These are phyloP conservation scores for Schizophyllum amplum DNA, from an alignment of 1,284 basidiomycete species.

Conservation along the genomic window DNA sequence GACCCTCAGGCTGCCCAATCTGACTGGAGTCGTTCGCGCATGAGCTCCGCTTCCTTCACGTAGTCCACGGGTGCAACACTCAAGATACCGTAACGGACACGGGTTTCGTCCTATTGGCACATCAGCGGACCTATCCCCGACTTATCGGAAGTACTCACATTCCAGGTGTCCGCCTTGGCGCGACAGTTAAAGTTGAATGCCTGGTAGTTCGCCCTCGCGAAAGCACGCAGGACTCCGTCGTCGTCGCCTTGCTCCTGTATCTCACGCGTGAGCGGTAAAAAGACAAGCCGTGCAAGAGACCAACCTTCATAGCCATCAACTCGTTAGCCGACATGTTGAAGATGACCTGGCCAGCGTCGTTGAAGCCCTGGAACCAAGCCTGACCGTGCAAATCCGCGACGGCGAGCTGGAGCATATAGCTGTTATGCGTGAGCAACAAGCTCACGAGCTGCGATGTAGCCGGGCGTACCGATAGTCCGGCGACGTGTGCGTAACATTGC, in stretches of 20 bases:
- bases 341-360: slow-evolving; percentile 78
- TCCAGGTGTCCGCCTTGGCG: slow-evolving; percentile 84
- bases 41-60: slow-evolving; percentile 54
- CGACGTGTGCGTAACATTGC: slow-evolving; percentile 62
- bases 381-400: slow-evolving; percentile 86
- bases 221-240: slow-evolving; percentile 30
- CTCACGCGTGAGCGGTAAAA: neutral
- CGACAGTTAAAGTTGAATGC: slow-evolving; percentile 83
- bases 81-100: slow-evolving; percentile 78
- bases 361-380: slow-evolving; percentile 94
- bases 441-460: neutral
- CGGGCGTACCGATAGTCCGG: slow-evolving; percentile 74
- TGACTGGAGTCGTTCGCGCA: slow-evolving; percentile 43
- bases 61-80: slow-evolving; percentile 65
- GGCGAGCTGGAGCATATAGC: slow-evolving; percentile 87
- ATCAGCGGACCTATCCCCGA: neutral
- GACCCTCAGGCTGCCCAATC: too few relatives aligned
- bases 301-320: slow-evolving; percentile 68
- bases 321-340: slow-evolving; percentile 82
- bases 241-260: slow-evolving; percentile 57
- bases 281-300: slow-evolving; percentile 12
- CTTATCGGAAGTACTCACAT: slow-evolving; percentile 41
- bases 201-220: slow-evolving; percentile 57
- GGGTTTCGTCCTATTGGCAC: slow-evolving; percentile 53
- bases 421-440: slow-evolving; percentile 22